Evolutionary conservation across 106 monocot species (phyloP).

Genomic region (Acorus gramineus): DNA sequence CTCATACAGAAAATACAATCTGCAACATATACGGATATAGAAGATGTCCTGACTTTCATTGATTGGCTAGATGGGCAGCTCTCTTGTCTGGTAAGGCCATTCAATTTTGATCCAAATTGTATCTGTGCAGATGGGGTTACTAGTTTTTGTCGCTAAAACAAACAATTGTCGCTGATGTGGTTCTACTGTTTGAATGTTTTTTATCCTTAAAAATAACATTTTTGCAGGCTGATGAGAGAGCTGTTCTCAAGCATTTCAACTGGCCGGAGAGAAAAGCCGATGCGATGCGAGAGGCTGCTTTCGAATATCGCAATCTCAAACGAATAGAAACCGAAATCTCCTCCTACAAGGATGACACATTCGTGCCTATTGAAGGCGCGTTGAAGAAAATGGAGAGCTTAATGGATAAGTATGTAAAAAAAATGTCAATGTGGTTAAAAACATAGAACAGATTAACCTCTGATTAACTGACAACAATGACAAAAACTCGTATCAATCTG

Average conservation of each 20-base stretch:
- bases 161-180: too few relatives aligned
- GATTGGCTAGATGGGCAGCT: constrained; percentile 87
- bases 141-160: too few relatives aligned
- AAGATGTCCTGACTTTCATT: constrained; percentile 64
- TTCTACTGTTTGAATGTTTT: too few relatives aligned
- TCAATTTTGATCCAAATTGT: background rate
- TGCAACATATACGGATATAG: constrained; percentile 39
- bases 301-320: constrained; percentile 71
- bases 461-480: too few relatives aligned
- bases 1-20: constrained; percentile 62
- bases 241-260: constrained; percentile 88
- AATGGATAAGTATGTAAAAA: constrained; percentile 42
- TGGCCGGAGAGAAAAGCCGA: constrained; percentile 95
- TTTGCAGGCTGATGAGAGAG: constrained; percentile 82
- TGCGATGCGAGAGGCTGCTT: constrained; percentile 74
- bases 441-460: too few relatives aligned
- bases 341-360: constrained; percentile 37
- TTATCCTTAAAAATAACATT: too few relatives aligned
- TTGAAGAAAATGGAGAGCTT: constrained; percentile 52
- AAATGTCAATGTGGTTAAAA: too few relatives aligned
- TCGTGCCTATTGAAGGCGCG: constrained; percentile 34
- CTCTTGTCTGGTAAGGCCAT: constrained; percentile 54
- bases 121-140: too few relatives aligned
- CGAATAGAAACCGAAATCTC: constrained; percentile 29
- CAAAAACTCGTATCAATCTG: too few relatives aligned